These are phyloP conservation scores for Xerocomellus dryophilus DNA, from an alignment of 768 basidiomycete genomes.

Conservation along the genomic window DNA sequence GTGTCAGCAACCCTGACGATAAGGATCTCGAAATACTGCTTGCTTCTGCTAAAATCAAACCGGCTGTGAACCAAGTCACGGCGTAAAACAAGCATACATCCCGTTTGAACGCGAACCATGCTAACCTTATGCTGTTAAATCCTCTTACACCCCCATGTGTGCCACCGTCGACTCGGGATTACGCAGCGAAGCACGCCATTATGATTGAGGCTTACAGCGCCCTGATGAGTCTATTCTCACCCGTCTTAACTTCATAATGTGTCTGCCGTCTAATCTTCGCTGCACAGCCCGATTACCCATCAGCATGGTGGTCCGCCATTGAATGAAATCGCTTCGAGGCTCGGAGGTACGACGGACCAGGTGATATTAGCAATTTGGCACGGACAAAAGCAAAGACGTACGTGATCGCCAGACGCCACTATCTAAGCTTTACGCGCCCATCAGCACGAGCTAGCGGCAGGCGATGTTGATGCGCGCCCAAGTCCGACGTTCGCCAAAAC, in stretches of 20 bases:
- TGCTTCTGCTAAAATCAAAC: slow-evolving; percentile 57
- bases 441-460: slow-evolving; percentile 61
- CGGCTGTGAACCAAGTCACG: slow-evolving; percentile 69
- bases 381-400: slow-evolving; percentile 75
- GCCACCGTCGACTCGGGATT: slow-evolving; percentile 49
- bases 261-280: neutral
- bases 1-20: slow-evolving; percentile 66
- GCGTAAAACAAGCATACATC: slow-evolving; percentile 2
- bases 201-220: slow-evolving; percentile 71
- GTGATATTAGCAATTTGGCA: slow-evolving; percentile 48
- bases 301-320: slow-evolving; percentile 62
- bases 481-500: neutral
- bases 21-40: slow-evolving; percentile 52
- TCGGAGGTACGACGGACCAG: slow-evolving; percentile 57
- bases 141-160: slow-evolving; percentile 68
- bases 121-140: slow-evolving; percentile 42
- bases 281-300: slow-evolving; percentile 53
- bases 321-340: slow-evolving; percentile 45
- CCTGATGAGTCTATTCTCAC: slow-evolving; percentile 45
- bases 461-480: slow-evolving; percentile 47
- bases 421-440: neutral
- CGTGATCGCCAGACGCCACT: neutral
- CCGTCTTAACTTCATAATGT: neutral
- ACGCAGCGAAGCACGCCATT: slow-evolving; percentile 54
- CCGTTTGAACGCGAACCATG: neutral